phyloP scores from a whole-genome alignment of 2,329 filamentous ascomycete species.

The Colletotrichum siamense region DNA sequence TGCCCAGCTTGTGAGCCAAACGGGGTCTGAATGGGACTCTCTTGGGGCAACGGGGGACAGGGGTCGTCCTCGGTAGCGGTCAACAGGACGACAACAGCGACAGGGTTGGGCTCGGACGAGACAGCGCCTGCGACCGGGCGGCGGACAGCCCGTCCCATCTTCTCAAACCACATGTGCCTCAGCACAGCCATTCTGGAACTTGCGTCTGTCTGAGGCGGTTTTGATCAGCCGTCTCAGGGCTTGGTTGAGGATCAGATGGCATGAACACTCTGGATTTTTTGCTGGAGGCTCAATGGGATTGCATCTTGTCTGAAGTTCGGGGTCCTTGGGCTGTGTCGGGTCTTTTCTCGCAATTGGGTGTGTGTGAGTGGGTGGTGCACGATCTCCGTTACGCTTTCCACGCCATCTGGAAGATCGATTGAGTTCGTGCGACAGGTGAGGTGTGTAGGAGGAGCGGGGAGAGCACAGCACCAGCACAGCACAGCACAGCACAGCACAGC shows the following conservation, averaged over 20 bases:
- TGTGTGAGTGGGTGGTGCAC: not conserved
- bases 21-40: not conserved
- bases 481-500: not conserved
- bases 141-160: conserved; percentile 16
- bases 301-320: conserved; percentile 7
- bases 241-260: conserved; percentile 21
- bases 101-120: conserved; percentile 8
- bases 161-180: conserved; percentile 35
- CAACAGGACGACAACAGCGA: not conserved
- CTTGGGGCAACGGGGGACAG: not conserved
- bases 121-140: conserved; percentile 13
- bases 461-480: not conserved
- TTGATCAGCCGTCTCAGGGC: conserved; percentile 30
- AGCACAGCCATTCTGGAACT: conserved; percentile 27
- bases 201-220: conserved; percentile 18
- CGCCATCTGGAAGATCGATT: conserved; percentile 19
- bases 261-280: not conserved
- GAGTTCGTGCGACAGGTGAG: conserved; percentile 11
- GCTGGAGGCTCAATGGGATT: not conserved
- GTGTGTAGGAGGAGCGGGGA: not conserved
- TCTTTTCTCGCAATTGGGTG: not conserved
- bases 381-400: conserved; percentile 9
- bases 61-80: not conserved
- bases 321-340: conserved; percentile 3
- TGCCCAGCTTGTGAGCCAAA: not conserved